Conservation (phyloP, 2,329 filamentous ascomycete genomes). For the Fusarium chuoi region DNA sequence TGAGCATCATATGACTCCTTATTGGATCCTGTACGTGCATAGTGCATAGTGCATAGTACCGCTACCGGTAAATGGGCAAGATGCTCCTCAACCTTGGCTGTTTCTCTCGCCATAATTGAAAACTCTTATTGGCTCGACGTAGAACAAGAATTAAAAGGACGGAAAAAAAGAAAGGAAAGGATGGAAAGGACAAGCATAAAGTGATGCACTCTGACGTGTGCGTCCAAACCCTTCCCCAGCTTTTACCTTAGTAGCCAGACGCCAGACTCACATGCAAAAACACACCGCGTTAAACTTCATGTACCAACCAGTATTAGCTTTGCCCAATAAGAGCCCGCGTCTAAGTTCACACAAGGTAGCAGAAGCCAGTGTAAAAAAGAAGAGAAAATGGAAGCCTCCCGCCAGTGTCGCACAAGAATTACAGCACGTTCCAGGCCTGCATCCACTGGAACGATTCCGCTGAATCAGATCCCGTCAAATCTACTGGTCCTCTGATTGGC, state of each 20-base stretch:
- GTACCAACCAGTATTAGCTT: not conserved
- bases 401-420: not conserved
- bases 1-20: not conserved
- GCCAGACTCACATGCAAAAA: conserved; percentile 29
- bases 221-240: not conserved
- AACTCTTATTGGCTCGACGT: not conserved
- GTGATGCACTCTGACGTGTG: conserved; percentile 26
- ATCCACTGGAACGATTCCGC: not conserved
- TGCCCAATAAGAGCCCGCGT: not conserved
- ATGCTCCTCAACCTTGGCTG: not conserved
- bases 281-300: not conserved
- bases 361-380: not conserved
- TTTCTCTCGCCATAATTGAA: not conserved
- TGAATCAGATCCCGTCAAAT: not conserved
- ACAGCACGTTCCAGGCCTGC: not conserved
- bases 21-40: not conserved
- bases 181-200: not conserved
- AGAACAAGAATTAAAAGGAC: not conserved
- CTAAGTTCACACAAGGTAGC: conserved; percentile 15
- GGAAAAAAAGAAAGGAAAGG: conserved; percentile 3
- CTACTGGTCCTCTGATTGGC: conserved; percentile 15
- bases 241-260: not conserved
- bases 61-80: not conserved
- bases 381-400: not conserved
- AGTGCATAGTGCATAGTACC: not conserved